Base-by-base conservation (phyloP, 1,139 yeast genomes). In the Dujonia santamariae region DNA sequence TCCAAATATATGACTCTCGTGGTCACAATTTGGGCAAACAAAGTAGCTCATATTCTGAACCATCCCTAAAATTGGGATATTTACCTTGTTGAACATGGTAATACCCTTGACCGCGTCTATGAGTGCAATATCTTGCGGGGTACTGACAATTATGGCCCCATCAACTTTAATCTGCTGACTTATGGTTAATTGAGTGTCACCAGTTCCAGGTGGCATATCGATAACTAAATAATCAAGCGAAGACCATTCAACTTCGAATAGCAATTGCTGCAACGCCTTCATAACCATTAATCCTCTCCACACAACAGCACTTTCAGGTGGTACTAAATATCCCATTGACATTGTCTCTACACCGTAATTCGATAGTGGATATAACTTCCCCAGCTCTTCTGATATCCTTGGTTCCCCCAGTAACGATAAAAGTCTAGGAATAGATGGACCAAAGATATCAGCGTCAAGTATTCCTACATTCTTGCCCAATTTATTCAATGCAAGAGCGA, bases 141-240 rank as follows among this genome's bases (percentile, higher is more conserved):
- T 86, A 2, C 90, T 79, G 1, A 86, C 95, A 32, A 86, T 76
- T 1, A 86, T 72, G 0, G 95, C 87, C 0, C 95, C 96, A 45
- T 80, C 84, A 0, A 86, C 77, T 32, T 73, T 67, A n/a, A 85
- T 56, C 47, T 80, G 84, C 53, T 86, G 96, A 20, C 90, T 80
- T 19, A 87, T 69, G 0, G 95, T 84, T 37, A 86, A 64, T 49
- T 86, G 96, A 1, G 87, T 84, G 50, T 86, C 96, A 9, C 96
- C 96, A 0, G 96, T 86, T 3, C 96, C 96, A 0, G 96, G 96
- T 1, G 96, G 96, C 85, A 86, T 76, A 47, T 86, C 96, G 13
- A 86, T 64, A 1, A 86, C 80, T 35, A 86, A 63, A 19, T 78
- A 71, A 53, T 86, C 96, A 34, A 85, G 56, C 8, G 28, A 21